Conservation (phyloP, 2,329 filamentous ascomycete species). For the Rhytidhysteron rufulum region DNA sequence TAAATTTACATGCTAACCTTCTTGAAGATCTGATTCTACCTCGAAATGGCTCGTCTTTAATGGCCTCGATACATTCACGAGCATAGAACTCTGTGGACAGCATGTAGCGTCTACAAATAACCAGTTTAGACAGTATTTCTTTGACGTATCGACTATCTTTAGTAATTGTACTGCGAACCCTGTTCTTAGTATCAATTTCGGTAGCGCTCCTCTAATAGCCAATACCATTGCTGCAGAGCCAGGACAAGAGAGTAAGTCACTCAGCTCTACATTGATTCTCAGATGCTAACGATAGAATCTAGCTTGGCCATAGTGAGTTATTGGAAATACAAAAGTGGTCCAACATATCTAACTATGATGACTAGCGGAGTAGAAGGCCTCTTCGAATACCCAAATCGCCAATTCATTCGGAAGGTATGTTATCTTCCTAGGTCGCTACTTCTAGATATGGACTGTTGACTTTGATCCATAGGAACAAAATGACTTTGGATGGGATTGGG, state of each 20-base stretch:
- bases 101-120: conserved; percentile 57
- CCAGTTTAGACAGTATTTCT: conserved; percentile 60
- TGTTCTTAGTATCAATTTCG: conserved; percentile 52
- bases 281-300: conserved; percentile 5
- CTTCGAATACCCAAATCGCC: conserved; percentile 52
- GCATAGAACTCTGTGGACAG: conserved; percentile 53
- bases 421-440: no score
- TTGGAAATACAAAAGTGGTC: background rate
- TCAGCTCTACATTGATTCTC: background rate
- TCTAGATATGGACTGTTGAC: no score
- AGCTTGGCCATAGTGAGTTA: conserved; percentile 44
- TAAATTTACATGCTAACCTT: background rate
- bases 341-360: background rate
- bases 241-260: conserved; percentile 41
- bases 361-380: conserved; percentile 40
- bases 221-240: conserved; percentile 50
- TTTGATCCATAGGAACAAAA: no score
- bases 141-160: conserved; percentile 51
- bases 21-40: conserved; percentile 24
- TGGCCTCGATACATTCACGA: conserved; percentile 59
- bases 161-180: conserved; percentile 38
- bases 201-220: conserved; percentile 53
- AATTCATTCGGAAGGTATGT: conserved; percentile 59
- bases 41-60: conserved; percentile 58
- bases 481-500: conserved; percentile 62